Evolutionary conservation across 805 yeast genomes (phyloP), one percentile per base, ranked within the genome.

Genomic region (Ogataea wickerhamii): DNA sequence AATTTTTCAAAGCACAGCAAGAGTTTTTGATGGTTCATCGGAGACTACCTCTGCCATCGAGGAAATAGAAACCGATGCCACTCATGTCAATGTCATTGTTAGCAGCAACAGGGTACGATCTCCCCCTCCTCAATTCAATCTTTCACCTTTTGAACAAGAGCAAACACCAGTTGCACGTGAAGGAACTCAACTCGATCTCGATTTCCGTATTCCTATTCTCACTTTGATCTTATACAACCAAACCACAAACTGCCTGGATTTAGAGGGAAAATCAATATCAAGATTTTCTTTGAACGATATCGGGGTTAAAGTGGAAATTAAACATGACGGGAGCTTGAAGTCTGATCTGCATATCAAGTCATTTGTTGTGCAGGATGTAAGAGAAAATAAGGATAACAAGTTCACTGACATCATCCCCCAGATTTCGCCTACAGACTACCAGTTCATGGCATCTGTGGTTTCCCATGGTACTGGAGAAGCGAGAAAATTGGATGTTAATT

Each of bases 331-430:
- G 0, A 71, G 76, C 22, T 72, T 76, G 37, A 71, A 65, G 6
- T 75, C 89, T 0, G 80, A 79, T 37, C 51, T 87, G 6, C 76
- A 74, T 38, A 69, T 87, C 20, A 74, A 78, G 28, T 78, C 96
- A 0, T 82, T 93, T 50, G 76, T 81, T 2, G 83, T 89, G 3
- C 77, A 75, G 38, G 98, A 93, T 61, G 74, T 79, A 3, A 70
- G 98, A 47, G 58, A 61, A 18, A 63, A 64, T 5, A 74, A 73
- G 16, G 77, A 71, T 21, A 91, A 84, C 63, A 77, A 76, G 49
- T 91, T 87, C 62, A 73, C 83, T 0, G 83, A 89, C 43, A 78
- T 93, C 22, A 79, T 93, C 29, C 97, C 98, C 1, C 74, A 76
- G 18, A 70, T 75, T 2, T 62, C 70, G 6, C 74, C 78, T 24